Evolutionary conservation across 306 rosid species (phyloP).

Genomic region (Dalbergia cultrata): DNA sequence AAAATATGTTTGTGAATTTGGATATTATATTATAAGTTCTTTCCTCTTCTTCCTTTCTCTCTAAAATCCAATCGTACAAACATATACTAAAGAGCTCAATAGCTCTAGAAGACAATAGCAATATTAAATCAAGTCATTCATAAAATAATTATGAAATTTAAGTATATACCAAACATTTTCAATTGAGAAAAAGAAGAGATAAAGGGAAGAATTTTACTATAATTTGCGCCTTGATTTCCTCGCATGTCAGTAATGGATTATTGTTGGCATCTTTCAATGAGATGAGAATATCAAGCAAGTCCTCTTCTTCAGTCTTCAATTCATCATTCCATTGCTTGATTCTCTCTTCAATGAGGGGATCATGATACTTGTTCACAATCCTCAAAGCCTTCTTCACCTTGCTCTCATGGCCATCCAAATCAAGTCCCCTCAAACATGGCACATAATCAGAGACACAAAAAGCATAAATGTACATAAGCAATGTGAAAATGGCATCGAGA

Average conservation of each 20-base stretch:
- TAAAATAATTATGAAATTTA: too few relatives aligned
- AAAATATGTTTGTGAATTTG: too few relatives aligned
- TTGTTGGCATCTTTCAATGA: constrained; percentile 41
- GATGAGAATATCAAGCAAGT: constrained; percentile 59
- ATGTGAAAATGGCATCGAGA: constrained; percentile 26
- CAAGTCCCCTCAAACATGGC: constrained; percentile 55
- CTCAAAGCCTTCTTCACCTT: constrained; percentile 39
- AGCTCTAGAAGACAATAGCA: too few relatives aligned
- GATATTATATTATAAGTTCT: too few relatives aligned
- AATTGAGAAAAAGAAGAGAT: neutral
- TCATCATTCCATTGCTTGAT: constrained; percentile 49
- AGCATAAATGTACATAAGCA: constrained; percentile 41
- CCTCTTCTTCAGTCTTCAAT: constrained; percentile 43
- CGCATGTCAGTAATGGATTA: constrained; percentile 38
- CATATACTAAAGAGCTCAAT: too few relatives aligned
- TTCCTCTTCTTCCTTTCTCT: too few relatives aligned
- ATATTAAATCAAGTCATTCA: too few relatives aligned
- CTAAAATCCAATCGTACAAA: too few relatives aligned
- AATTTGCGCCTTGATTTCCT: constrained; percentile 59
- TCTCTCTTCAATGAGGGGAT: constrained; percentile 50
- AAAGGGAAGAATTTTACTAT: constrained; percentile 34
- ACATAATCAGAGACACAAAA: constrained; percentile 55
- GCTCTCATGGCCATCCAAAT: constrained; percentile 49
- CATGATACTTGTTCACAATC: constrained; percentile 38
- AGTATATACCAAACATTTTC: too few relatives aligned